Percentiles rank a stretch among this genome's conserved stretches.
phyloP scores from a whole-genome alignment of 1,139 yeast species.

The Zygosaccharomyces sapae region DNA sequence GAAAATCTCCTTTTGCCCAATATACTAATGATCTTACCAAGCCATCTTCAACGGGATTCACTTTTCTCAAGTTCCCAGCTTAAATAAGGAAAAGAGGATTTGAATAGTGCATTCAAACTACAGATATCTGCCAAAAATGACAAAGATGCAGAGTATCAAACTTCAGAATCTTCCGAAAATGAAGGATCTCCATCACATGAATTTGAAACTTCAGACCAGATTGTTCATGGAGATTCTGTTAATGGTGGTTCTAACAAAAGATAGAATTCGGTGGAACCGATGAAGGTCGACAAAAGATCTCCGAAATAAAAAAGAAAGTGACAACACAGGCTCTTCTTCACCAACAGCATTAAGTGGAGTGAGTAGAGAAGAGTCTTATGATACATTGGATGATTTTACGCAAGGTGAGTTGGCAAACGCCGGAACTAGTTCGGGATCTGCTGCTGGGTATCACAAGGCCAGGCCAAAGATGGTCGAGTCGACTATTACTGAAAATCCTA shows the following conservation, averaged over 20 bases:
- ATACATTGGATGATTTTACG: constrained; percentile 19
- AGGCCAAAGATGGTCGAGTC: neutral
- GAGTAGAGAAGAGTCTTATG: constrained; percentile 19
- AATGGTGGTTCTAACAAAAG: neutral
- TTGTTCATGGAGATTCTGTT: neutral
- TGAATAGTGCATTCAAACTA: neutral
- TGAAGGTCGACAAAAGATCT: neutral
- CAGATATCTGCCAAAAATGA: neutral
- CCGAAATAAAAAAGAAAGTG: neutral
- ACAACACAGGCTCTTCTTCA: neutral
- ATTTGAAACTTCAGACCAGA: too few relatives aligned
- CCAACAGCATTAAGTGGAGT: constrained; percentile 1
- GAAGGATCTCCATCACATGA: constrained; percentile 2
- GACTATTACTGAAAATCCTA: neutral
- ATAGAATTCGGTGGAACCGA: neutral
- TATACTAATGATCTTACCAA: constrained; percentile 23
- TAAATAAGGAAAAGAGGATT: constrained; percentile 3
- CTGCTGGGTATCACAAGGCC: neutral
- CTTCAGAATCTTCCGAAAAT: neutral
- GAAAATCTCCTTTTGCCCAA: constrained; percentile 26
- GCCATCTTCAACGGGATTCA: constrained; percentile 20
- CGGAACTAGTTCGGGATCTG: constrained; percentile 8
- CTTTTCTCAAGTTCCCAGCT: constrained; percentile 12
- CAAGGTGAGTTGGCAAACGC: constrained; percentile 17
- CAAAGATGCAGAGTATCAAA: neutral